These are phyloP conservation scores for Teratosphaeriaceae sp. DNA, from an alignment of 2,329 filamentous ascomycete species.

Conservation along the genomic window DNA sequence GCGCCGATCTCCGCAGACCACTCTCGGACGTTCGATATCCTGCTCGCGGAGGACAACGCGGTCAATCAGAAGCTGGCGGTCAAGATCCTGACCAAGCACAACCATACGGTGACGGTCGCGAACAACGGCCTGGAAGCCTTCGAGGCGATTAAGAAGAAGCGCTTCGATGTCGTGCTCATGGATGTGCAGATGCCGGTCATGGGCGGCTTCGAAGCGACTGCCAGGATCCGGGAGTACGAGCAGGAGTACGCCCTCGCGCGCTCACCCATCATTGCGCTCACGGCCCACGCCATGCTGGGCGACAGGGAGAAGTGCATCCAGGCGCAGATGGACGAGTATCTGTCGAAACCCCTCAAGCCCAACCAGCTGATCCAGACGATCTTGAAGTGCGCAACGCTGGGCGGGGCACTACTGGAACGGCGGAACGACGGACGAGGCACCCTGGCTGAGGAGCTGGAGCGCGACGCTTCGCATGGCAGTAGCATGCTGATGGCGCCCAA, in stretches of 20 bases:
- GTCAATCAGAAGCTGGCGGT: slow-evolving; percentile 64
- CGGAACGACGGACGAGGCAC: slow-evolving; percentile 42
- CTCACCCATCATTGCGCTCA: slow-evolving; percentile 93
- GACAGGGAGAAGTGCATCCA: slow-evolving; percentile 97
- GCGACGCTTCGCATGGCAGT: not conserved
- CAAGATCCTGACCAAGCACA: slow-evolving; percentile 60
- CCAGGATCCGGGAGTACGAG: slow-evolving; percentile 51
- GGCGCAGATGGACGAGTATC: slow-evolving; percentile 98
- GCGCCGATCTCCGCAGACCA: slow-evolving; percentile 89
- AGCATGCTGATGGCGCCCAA: slow-evolving; percentile 18
- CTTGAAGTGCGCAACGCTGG: slow-evolving; percentile 89
- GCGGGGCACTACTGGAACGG: slow-evolving; percentile 74
- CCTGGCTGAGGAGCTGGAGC: slow-evolving; percentile 16
- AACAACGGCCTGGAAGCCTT: slow-evolving; percentile 64
- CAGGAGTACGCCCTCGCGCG: slow-evolving; percentile 60
- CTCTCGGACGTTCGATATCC: slow-evolving; percentile 86
- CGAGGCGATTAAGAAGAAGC: not conserved
- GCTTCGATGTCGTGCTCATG: slow-evolving; percentile 60
- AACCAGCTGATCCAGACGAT: slow-evolving; percentile 98
- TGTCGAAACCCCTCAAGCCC: slow-evolving; percentile 93
- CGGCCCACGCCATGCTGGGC: slow-evolving; percentile 97
- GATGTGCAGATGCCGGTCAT: slow-evolving; percentile 72
- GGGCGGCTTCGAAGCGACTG: slow-evolving; percentile 64
- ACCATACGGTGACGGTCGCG: slow-evolving; percentile 56
- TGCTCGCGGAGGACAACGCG: slow-evolving; percentile 66